phyloP scores from a whole-genome alignment of 805 yeast genomes.

The Starmerella roubikii region DNA sequence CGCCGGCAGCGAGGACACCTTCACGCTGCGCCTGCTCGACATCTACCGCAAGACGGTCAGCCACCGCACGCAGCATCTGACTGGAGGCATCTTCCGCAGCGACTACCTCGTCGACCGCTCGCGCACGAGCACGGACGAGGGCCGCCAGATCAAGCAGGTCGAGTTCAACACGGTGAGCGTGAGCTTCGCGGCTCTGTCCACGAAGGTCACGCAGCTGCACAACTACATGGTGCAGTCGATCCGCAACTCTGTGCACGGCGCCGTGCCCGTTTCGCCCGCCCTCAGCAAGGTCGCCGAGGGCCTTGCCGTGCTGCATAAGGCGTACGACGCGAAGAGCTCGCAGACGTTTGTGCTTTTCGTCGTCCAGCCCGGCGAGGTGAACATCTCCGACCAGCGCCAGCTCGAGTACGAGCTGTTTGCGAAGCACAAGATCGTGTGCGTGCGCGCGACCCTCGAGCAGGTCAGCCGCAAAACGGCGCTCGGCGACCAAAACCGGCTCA shows the following conservation, averaged over 20 bases:
- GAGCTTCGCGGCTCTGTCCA: slow-evolving; percentile 82
- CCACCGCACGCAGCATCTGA: slow-evolving; percentile 35
- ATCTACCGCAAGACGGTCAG: slow-evolving; percentile 36
- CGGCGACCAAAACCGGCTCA: slow-evolving; percentile 29
- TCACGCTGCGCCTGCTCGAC: slow-evolving; percentile 67
- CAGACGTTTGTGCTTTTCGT: slow-evolving; percentile 47
- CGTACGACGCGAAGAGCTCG: slow-evolving; percentile 31
- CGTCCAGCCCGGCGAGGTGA: slow-evolving; percentile 75
- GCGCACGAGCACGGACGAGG: slow-evolving; percentile 23
- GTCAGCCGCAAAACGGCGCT: slow-evolving; percentile 34
- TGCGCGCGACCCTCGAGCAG: slow-evolving; percentile 55
- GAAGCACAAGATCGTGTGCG: slow-evolving; percentile 43
- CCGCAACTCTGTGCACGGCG: slow-evolving; percentile 27
- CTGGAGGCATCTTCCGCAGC: slow-evolving; percentile 76
- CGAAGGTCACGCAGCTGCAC: slow-evolving; percentile 69
- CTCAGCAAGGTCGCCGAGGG: slow-evolving; percentile 49
- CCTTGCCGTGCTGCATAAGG: slow-evolving; percentile 47
- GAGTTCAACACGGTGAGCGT: slow-evolving; percentile 95
- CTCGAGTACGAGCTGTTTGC: slow-evolving; percentile 58
- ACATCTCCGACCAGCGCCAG: slow-evolving; percentile 81
- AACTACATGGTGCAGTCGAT: slow-evolving; percentile 34
- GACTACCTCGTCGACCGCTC: slow-evolving; percentile 61
- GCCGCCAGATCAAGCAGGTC: slow-evolving; percentile 64
- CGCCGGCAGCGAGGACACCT: slow-evolving; percentile 44
- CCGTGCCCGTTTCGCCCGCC: slow-evolving; percentile 59